Conservation (phyloP, 768 basidiomycete genomes). For the Boletus subcaerulescens region DNA sequence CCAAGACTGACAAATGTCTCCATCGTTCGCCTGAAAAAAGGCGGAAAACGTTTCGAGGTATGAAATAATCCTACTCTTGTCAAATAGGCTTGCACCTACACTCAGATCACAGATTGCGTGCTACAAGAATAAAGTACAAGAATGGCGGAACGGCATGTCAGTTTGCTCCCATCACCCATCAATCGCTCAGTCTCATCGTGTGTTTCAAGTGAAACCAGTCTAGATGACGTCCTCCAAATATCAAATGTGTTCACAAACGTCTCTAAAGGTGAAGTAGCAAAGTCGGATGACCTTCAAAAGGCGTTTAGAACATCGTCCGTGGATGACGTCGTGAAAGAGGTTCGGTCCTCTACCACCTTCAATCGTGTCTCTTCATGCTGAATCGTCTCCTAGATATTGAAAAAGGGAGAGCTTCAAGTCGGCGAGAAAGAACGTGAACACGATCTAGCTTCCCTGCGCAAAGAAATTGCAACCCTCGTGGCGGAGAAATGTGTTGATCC, state of each 20-base stretch:
- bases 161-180: conserved; percentile 25
- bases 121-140: conserved; percentile 99
- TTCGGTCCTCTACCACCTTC: conserved; percentile 26
- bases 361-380: not conserved
- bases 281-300: conserved; percentile 86
- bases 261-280: conserved; percentile 92
- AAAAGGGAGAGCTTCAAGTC: conserved; percentile 95
- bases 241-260: conserved; percentile 95
- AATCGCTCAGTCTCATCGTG: not conserved
- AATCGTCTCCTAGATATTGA: conserved; percentile 64
- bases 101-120: conserved; percentile 72
- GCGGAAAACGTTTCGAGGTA: conserved; percentile 97
- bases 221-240: conserved; percentile 96
- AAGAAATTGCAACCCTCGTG: conserved; percentile 91
- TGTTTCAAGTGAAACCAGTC: conserved; percentile 71
- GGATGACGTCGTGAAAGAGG: conserved; percentile 78
- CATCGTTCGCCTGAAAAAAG: conserved; percentile 93
- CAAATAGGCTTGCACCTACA: not conserved
- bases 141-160: conserved; percentile 90
- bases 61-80: not conserved
- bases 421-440: conserved; percentile 96
- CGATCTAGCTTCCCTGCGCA: conserved; percentile 74
- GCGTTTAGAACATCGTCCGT: conserved; percentile 79
- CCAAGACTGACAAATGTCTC: conserved; percentile 93
- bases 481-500: conserved; percentile 97